phyloP scores from a whole-genome alignment of 371 early-diverging fungal genomes.

The Mucor irregularis region DNA sequence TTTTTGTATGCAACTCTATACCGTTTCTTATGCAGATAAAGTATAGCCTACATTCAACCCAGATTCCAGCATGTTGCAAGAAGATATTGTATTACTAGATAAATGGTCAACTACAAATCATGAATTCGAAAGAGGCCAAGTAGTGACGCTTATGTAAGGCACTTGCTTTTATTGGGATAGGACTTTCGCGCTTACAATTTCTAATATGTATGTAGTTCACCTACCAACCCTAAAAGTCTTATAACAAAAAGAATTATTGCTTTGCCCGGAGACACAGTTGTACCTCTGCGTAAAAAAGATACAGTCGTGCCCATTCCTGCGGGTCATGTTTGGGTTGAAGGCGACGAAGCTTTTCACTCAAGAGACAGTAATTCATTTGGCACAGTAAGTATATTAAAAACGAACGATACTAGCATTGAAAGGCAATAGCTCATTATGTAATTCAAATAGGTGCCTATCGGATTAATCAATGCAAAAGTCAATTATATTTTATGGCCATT shows the following conservation, averaged over 20 bases:
- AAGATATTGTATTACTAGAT: slow-evolving; percentile 81
- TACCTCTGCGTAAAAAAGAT: slow-evolving; percentile 49
- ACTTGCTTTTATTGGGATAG: background rate
- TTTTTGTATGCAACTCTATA: background rate
- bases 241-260: slow-evolving; percentile 88
- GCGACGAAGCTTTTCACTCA: slow-evolving; percentile 86
- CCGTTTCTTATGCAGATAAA: background rate
- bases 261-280: slow-evolving; percentile 81
- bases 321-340: slow-evolving; percentile 94
- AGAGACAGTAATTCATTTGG: slow-evolving; percentile 88
- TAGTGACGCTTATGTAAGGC: slow-evolving; percentile 75
- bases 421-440: too few relatives aligned
- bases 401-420: background rate
- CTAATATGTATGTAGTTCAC: slow-evolving; percentile 51
- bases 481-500: slow-evolving; percentile 71
- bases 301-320: slow-evolving; percentile 68
- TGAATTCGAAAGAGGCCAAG: slow-evolving; percentile 72
- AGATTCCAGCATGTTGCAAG: slow-evolving; percentile 69
- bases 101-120: slow-evolving; percentile 56
- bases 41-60: slow-evolving; percentile 85
- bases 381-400: slow-evolving; percentile 53
- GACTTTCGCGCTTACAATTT: background rate
- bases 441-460: slow-evolving; percentile 62
- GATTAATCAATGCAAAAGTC: slow-evolving; percentile 64
- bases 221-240: slow-evolving; percentile 66